A percentile compares a stretch with the other conserved stretches of the same genome.
Conservation (phyloP, 345 rosid species). For the Ceriops decandra region DNA sequence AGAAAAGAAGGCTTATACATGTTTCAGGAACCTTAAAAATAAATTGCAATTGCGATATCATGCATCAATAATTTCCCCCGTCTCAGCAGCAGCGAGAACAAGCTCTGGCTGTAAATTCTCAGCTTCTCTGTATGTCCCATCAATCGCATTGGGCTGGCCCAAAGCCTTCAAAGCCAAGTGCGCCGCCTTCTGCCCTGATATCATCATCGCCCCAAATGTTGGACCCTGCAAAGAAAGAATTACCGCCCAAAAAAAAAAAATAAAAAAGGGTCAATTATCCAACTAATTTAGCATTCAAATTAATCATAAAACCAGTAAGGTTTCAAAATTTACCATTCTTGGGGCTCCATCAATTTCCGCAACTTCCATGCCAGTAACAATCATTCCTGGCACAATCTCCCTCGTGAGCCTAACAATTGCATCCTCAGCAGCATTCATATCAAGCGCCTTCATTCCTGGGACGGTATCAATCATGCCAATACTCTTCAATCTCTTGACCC, state of each 20-base stretch:
- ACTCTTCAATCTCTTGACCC: conserved; percentile 40
- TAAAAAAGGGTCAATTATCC: too few species aligned
- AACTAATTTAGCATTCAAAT: too few species aligned
- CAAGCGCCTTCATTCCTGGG: conserved; percentile 22
- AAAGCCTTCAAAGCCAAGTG: conserved; percentile 29
- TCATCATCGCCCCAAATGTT: conserved; percentile 29
- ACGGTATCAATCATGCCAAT: conserved; percentile 20
- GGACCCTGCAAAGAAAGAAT: conserved; percentile 16
- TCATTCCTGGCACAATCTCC: conserved; percentile 22
- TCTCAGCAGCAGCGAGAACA: conserved; percentile 6
- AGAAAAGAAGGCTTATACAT: too few species aligned
- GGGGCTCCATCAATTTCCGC: conserved; percentile 25
- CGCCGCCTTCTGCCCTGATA: conserved; percentile 27
- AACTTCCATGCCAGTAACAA: conserved; percentile 26
- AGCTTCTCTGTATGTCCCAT: not conserved
- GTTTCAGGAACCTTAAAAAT: too few species aligned
- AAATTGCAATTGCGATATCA: not conserved
- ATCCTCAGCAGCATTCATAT: conserved; percentile 18
- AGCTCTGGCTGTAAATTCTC: not conserved
- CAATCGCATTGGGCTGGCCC: conserved; percentile 21
- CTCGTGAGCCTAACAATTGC: conserved; percentile 24
- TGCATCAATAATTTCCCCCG: conserved; percentile 15
- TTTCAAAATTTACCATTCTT: conserved; percentile 15
- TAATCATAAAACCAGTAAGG: too few species aligned
- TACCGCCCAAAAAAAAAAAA: not conserved